Conservation (phyloP, 2,329 filamentous ascomycete species). For the Colletotrichum tropicale region DNA sequence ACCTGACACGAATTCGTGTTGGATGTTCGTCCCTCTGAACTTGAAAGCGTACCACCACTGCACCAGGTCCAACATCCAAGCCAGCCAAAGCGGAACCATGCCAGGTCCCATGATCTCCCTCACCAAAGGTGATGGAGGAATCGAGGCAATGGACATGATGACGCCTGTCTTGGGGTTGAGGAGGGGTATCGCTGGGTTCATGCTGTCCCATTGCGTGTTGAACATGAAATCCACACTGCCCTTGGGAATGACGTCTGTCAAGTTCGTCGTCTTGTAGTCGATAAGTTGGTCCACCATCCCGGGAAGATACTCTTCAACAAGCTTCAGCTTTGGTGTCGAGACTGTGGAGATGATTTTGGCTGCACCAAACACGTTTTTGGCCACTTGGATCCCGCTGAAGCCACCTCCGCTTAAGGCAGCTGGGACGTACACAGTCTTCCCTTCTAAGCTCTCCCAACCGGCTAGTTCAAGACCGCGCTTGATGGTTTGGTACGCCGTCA, state of each 20-base stretch:
- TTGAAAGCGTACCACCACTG: constrained; percentile 46
- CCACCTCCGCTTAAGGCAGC: constrained; percentile 55
- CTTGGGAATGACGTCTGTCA: constrained; percentile 38
- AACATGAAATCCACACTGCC: constrained; percentile 55
- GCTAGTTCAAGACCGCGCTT: constrained; percentile 39
- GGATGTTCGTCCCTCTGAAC: constrained; percentile 47
- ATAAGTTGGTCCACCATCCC: constrained; percentile 54
- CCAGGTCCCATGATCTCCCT: constrained; percentile 34
- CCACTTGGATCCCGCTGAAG: constrained; percentile 49
- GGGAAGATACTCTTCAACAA: constrained; percentile 44
- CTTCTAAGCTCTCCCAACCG: constrained; percentile 43
- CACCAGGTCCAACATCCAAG: constrained; percentile 36
- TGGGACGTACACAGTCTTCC: constrained; percentile 56
- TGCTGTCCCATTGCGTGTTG: constrained; percentile 48
- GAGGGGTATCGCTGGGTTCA: constrained; percentile 43
- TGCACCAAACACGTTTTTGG: constrained; percentile 54
- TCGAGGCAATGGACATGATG: constrained; percentile 43
- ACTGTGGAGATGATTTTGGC: constrained; percentile 54
- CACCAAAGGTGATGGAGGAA: constrained; percentile 35
- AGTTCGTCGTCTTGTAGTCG: constrained; percentile 51
- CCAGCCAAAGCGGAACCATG: constrained; percentile 40
- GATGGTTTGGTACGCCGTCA: constrained; percentile 51
- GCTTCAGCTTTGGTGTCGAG: constrained; percentile 53
- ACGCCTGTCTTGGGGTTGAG: constrained; percentile 40
- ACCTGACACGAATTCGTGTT: constrained; percentile 50